Base-by-base conservation (phyloP, 78 protist species). In the Chrysochromulina tobinii region DNA sequence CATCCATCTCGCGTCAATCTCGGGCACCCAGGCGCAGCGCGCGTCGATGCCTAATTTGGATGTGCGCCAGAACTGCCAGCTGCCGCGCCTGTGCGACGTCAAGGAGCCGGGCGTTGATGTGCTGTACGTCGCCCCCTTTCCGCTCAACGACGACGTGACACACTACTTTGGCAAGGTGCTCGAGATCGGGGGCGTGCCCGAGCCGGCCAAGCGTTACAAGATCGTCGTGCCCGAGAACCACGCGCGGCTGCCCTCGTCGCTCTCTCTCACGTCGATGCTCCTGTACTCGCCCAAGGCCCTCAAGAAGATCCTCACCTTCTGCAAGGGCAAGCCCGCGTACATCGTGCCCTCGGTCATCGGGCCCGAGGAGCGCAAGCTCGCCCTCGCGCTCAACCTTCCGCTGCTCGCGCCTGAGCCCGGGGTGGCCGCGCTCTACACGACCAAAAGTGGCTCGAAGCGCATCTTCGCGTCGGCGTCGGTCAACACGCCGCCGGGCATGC, bases 1-100 rank as follows among this genome's bases (percentile, higher is more conserved):
- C 14, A 1, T 92, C 12, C 94, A 92, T 85, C 3, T 89, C 9
- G 91, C 94, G 27, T 92, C 94, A 86, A 81, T 92, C 55, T 72
- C 92, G 67, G 88, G 50, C 83, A 1, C 50, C 8, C 61, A 1
- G n/a, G 9, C 17, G 50, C 83, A 73, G 87, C 85, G 94, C 21
- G 23, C 25, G 20, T 11, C 83, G 53, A 85, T 91, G 25, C 83
- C 73, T 8, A n/a, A 54, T 20, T 53, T 54, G 9, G 58, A 89
- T 18, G 54, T 11, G 38, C n/a, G 12, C 18, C 94, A 92, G 55
- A 48, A n/a, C 54, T 85, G 79, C 12, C 94, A 92, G 38, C 21
- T 92, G 38, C 54, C 48, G n/a, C 81, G 91, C n/a, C 50, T 92
- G 20, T 54, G 59, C 25, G 84, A 68, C 50, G 55, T 87, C 48